Conservation (phyloP, 108 stramenopile species). For the Fragilariopsis cylindrus region DNA sequence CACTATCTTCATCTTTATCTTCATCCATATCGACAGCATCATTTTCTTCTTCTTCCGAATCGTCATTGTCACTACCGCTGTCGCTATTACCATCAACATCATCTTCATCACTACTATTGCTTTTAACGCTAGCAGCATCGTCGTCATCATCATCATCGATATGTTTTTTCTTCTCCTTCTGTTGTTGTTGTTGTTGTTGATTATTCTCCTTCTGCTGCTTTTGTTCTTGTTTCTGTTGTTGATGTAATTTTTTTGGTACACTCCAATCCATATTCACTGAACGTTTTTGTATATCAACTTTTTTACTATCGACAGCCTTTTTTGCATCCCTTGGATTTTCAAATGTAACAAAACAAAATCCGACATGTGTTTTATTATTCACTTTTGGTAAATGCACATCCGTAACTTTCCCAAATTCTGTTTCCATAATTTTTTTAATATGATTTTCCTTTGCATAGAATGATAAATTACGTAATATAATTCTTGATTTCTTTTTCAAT, state of each 20-base stretch:
- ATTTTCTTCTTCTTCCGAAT: constrained; percentile 18
- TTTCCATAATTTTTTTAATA: constrained; percentile 62
- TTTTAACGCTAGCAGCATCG: not conserved
- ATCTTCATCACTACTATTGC: constrained; percentile 6
- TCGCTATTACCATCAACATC: constrained; percentile 35
- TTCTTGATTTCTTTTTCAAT: constrained; percentile 63
- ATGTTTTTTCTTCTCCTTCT: constrained; percentile 12
- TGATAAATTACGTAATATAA: constrained; percentile 89
- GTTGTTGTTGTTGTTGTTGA: not conserved
- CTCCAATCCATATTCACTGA: constrained; percentile 85
- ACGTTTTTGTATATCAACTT: constrained; percentile 69
- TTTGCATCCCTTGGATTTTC: constrained; percentile 56
- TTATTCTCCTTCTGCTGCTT: constrained; percentile 20
- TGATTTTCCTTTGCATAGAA: constrained; percentile 81
- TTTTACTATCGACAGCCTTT: constrained; percentile 59
- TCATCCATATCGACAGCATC: constrained; percentile 23
- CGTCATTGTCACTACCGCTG: constrained; percentile 29
- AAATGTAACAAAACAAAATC: constrained; percentile 95
- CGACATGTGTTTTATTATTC: constrained; percentile 62
- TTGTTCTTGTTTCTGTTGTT: constrained; percentile 47
- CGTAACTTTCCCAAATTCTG: constrained; percentile 60
- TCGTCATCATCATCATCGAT: constrained; percentile 20
- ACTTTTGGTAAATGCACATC: constrained; percentile 86
- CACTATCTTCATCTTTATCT: constrained; percentile 29
- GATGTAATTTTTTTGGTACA: constrained; percentile 70